Conservation (phyloP, 306 rosid species). For the Macrotyloma uniflorum region DNA sequence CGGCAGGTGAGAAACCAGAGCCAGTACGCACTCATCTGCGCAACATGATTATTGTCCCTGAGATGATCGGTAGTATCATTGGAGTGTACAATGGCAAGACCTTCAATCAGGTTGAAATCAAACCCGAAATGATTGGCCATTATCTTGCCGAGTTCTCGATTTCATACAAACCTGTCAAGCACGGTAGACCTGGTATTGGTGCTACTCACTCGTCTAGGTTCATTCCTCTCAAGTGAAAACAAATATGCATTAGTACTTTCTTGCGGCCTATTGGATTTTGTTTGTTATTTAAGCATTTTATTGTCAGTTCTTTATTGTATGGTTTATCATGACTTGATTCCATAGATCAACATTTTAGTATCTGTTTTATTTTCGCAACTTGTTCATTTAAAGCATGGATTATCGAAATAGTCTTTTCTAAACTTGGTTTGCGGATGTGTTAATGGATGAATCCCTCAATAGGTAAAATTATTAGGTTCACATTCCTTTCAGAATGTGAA, state of each 20-base stretch:
- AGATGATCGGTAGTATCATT: conserved; percentile 88
- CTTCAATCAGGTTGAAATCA: conserved; percentile 90
- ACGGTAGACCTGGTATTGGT: conserved; percentile 97
- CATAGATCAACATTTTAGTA: not conserved
- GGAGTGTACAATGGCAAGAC: conserved; percentile 95
- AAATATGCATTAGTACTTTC: not conserved
- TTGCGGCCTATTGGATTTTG: conserved; percentile 40
- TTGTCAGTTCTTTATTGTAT: not conserved
- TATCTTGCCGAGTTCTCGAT: conserved; percentile 93
- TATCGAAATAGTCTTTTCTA: not conserved
- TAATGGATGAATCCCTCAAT: not conserved
- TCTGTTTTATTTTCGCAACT: not conserved
- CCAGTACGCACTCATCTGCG: conserved; percentile 93
- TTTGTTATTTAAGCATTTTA: not conserved
- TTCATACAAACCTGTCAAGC: conserved; percentile 96
- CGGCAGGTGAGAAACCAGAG: conserved; percentile 90
- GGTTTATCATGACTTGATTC: conserved; percentile 9
- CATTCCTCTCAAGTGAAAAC: conserved; percentile 86
- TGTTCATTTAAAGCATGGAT: not conserved
- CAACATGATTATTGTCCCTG: conserved; percentile 92
- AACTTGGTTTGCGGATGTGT: not conserved
- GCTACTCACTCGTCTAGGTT: conserved; percentile 98
- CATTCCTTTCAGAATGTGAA: not conserved
- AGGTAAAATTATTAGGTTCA: no score
- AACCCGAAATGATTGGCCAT: conserved; percentile 92